Evolutionary conservation across 1,284 basidiomycete species (phyloP).

Genomic region (Ceratobasidium sp.): DNA sequence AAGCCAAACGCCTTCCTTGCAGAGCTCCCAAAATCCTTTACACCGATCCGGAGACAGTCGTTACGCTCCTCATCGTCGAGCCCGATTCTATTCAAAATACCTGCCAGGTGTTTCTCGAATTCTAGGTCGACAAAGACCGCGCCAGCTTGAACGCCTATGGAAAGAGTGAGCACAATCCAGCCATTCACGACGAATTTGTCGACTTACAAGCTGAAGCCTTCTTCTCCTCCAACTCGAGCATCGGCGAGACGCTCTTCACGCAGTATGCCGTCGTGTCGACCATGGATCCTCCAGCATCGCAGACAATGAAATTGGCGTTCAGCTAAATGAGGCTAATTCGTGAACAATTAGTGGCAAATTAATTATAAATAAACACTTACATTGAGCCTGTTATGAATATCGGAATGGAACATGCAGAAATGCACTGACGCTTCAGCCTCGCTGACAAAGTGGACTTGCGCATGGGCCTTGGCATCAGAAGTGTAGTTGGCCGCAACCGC

Average conservation of each 20-base stretch:
- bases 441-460: too few species aligned
- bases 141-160: constrained; percentile 44
- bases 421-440: constrained; percentile 47
- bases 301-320: too few species aligned
- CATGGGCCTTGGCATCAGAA: constrained; percentile 15
- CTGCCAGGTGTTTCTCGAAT: constrained; percentile 28
- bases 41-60: constrained; percentile 23
- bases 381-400: constrained; percentile 26
- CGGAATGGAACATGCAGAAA: constrained; percentile 43
- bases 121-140: constrained; percentile 42
- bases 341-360: background rate
- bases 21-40: constrained; percentile 27
- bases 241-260: constrained; percentile 34
- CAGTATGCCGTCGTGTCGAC: constrained; percentile 47
- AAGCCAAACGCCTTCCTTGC: constrained; percentile 21
- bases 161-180: background rate
- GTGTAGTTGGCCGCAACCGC: constrained; percentile 37
- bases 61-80: constrained; percentile 11
- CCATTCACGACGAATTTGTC: background rate
- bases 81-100: constrained; percentile 19
- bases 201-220: constrained; percentile 45
- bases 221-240: constrained; percentile 44
- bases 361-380: constrained; percentile 6
- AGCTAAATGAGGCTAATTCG: background rate
- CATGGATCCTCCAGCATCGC: constrained; percentile 47